These are phyloP conservation scores for Venturiaceae sp. DNA, from an alignment of 2,329 filamentous ascomycete genomes.

Conservation along the genomic window DNA sequence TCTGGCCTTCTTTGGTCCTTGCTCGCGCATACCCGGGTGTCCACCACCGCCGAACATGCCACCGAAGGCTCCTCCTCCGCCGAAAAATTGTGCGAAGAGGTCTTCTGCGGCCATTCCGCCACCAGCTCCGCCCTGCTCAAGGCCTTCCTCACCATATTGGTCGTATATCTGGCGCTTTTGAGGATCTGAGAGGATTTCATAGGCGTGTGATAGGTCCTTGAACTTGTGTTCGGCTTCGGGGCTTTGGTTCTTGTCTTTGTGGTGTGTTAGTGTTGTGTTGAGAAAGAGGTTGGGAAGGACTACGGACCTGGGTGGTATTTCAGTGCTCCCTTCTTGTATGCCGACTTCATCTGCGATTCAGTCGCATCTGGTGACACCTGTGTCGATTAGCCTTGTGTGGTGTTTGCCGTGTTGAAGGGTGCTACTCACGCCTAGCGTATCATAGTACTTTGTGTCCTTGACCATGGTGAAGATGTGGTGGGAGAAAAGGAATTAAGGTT, in stretches of 20 bases:
- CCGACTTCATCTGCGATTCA: constrained; percentile 83
- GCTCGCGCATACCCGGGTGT: constrained; percentile 60
- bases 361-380: constrained; percentile 71
- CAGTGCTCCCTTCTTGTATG: constrained; percentile 73
- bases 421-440: constrained; percentile 59
- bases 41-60: constrained; percentile 59
- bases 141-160: constrained; percentile 93
- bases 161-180: constrained; percentile 92
- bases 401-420: neutral
- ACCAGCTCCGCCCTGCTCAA: constrained; percentile 73
- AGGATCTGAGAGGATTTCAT: constrained; percentile 85
- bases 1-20: constrained; percentile 81
- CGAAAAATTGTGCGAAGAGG: constrained; percentile 95
- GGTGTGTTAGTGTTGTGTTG: constrained; percentile 12
- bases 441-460: constrained; percentile 72
- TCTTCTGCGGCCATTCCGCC: constrained; percentile 93
- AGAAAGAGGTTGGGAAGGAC: neutral
- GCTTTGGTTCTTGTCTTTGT: constrained; percentile 90
- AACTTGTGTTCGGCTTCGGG: constrained; percentile 93
- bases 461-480: constrained; percentile 49
- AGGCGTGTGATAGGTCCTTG: constrained; percentile 93
- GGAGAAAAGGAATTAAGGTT: neutral
- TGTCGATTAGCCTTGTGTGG: neutral
- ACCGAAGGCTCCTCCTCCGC: constrained; percentile 58
- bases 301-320: constrained; percentile 77